A percentile compares a stretch with the other conserved stretches of the same genome.
These are phyloP conservation scores for Litchi chinensis DNA, from an alignment of 345 rosid genomes.

Conservation along the genomic window DNA sequence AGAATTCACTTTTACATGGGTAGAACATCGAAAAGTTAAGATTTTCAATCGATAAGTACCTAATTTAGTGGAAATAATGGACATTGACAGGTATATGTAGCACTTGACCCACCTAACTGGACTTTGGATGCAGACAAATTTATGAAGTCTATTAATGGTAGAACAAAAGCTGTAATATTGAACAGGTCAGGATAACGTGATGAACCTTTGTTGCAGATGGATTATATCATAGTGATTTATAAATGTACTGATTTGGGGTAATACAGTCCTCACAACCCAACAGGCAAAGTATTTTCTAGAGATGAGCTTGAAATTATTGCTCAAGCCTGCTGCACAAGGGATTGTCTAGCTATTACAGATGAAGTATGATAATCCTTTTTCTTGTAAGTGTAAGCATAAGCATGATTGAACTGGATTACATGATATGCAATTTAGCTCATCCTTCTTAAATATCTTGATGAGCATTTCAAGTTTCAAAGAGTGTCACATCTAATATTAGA, in stretches of 20 bases:
- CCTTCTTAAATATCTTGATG: constrained; percentile 4
- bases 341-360: constrained; percentile 62
- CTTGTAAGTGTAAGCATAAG: constrained; percentile 10
- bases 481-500: background rate
- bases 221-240: background rate
- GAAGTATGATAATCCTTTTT: constrained; percentile 45
- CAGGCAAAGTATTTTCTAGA: constrained; percentile 63
- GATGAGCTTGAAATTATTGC: constrained; percentile 58
- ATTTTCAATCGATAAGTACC: background rate
- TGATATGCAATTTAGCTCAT: background rate
- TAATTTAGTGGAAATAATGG: background rate
- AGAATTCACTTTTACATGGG: background rate
- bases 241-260: constrained; percentile 30
- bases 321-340: constrained; percentile 49
- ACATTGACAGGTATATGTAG: constrained; percentile 50
- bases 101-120: constrained; percentile 62
- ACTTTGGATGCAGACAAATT: constrained; percentile 48
- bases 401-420: background rate
- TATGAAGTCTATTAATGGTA: constrained; percentile 39
- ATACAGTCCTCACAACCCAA: constrained; percentile 68
- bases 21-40: background rate
- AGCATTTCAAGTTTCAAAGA: background rate
- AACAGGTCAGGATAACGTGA: constrained; percentile 48
- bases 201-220: background rate
- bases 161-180: constrained; percentile 55